Evolutionary conservation across 805 yeast genomes (phyloP).

Genomic region (Saccharomyces eubayanus): DNA sequence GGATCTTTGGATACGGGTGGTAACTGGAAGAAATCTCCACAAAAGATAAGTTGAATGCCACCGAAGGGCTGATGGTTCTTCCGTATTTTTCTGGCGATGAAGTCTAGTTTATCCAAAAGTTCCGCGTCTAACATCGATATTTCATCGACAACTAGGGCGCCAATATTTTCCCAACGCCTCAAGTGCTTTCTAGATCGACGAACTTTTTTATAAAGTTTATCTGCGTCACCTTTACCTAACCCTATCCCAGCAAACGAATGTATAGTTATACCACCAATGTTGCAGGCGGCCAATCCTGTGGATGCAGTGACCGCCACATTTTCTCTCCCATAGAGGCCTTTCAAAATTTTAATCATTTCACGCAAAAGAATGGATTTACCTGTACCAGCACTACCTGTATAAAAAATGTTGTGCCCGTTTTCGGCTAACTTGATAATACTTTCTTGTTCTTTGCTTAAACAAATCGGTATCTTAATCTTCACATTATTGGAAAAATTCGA

Average conservation of each 20-base stretch:
- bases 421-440: constrained; percentile 57
- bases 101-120: constrained; percentile 54
- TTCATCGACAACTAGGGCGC: constrained; percentile 67
- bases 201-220: constrained; percentile 42
- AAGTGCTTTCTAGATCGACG: constrained; percentile 42
- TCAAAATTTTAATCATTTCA: constrained; percentile 49
- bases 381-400: constrained; percentile 97
- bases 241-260: constrained; percentile 78
- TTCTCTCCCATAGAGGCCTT: constrained; percentile 37
- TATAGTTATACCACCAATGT: constrained; percentile 69
- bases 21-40: constrained; percentile 77
- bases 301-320: constrained; percentile 74
- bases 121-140: constrained; percentile 72
- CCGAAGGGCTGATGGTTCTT: constrained; percentile 55
- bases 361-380: constrained; percentile 87
- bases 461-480: constrained; percentile 25
- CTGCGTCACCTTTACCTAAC: constrained; percentile 48
- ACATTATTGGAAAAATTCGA: constrained; percentile 16
- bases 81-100: constrained; percentile 47
- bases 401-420: constrained; percentile 64
- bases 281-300: constrained; percentile 77
- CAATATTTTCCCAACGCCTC: constrained; percentile 46
- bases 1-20: constrained; percentile 48
- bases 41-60: constrained; percentile 65
- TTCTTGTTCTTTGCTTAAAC: constrained; percentile 53